phyloP scores from a whole-genome alignment of 1,139 yeast species.

The Sugiyamaella paludigena region DNA sequence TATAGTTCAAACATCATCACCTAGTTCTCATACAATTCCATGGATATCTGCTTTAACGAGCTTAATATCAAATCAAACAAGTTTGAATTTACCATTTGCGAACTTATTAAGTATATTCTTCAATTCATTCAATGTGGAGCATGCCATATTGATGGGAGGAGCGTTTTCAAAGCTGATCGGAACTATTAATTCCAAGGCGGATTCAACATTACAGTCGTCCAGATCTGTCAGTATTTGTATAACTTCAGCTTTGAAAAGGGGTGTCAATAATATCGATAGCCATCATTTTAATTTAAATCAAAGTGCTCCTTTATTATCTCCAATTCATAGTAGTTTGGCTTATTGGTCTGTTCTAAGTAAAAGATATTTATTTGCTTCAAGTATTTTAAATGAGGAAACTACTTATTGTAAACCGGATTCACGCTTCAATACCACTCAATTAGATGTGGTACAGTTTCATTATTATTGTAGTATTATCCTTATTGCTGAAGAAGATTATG shows the following conservation, averaged over 20 bases:
- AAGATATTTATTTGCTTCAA: conserved; percentile 2
- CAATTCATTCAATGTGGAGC: conserved; percentile 9
- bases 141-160: neutral
- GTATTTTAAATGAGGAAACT: neutral
- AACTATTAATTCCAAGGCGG: neutral
- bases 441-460: conserved; percentile 24
- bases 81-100: neutral
- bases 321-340: conserved; percentile 10
- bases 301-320: neutral
- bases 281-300: neutral
- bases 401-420: conserved; percentile 2
- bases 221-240: neutral
- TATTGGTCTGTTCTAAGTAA: conserved; percentile 6
- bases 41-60: conserved; percentile 12
- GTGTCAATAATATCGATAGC: neutral
- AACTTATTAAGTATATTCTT: neutral
- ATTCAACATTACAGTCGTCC: neutral
- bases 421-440: neutral
- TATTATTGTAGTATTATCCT: conserved; percentile 27
- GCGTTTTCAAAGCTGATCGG: neutral
- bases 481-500: conserved; percentile 21
- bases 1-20: conserved; percentile 4
- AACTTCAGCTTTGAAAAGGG: conserved; percentile 1
- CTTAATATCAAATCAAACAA: neutral
- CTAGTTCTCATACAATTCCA: conserved; percentile 10